phyloP scores from a whole-genome alignment of 1,284 basidiomycete species.

The Athelia sp. region DNA sequence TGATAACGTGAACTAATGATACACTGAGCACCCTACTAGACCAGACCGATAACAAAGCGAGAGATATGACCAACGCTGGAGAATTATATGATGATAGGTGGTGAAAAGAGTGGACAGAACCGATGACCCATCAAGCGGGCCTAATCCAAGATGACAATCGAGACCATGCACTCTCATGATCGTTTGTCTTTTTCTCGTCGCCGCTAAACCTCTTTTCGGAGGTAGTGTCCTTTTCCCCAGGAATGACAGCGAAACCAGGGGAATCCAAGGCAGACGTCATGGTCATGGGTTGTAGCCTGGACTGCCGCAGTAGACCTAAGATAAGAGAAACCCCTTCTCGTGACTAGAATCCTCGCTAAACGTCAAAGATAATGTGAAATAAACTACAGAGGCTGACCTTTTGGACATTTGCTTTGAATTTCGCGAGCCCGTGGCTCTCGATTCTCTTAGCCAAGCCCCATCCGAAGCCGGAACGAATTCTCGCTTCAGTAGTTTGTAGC shows the following conservation, averaged over 20 bases:
- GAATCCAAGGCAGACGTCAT: constrained; percentile 33
- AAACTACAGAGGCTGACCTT: constrained; percentile 32
- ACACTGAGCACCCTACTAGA: constrained; percentile 16
- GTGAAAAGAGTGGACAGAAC: neutral
- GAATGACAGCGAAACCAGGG: neutral
- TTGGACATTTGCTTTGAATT: constrained; percentile 77
- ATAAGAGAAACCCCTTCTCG: constrained; percentile 77
- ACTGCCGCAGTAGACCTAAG: constrained; percentile 68
- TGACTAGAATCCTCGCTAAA: constrained; percentile 44
- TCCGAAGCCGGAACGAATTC: constrained; percentile 72
- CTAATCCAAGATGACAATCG: neutral
- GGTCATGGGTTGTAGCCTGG: constrained; percentile 65
- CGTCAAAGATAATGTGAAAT: constrained; percentile 10
- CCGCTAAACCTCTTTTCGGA: neutral
- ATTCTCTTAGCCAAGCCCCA: constrained; percentile 81
- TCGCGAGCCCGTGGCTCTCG: constrained; percentile 70
- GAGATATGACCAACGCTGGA: constrained; percentile 6
- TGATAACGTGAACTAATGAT: constrained; percentile 27
- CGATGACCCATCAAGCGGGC: neutral
- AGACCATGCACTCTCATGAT: neutral
- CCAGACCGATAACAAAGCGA: constrained; percentile 5
- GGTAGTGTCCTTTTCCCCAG: neutral
- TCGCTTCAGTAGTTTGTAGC: constrained; percentile 70
- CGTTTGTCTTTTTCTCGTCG: neutral
- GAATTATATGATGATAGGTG: constrained; percentile 9